Conservation (phyloP, 2,329 filamentous ascomycete species). For the Botrytis paeoniae region DNA sequence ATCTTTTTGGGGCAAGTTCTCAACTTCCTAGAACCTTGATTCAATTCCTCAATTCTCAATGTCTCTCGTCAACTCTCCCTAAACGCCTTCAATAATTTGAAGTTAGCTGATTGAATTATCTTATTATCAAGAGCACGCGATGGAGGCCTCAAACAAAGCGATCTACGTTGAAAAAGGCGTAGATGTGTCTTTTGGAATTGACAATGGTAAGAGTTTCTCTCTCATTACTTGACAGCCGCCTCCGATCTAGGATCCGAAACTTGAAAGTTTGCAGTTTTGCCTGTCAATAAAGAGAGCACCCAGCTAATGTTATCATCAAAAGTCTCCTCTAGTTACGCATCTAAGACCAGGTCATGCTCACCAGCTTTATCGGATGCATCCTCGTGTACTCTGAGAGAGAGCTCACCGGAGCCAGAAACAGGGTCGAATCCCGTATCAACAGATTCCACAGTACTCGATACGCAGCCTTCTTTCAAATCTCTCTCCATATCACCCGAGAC, state of each 20-base stretch:
- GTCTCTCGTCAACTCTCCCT: neutral
- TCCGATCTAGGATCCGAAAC: too few relatives aligned
- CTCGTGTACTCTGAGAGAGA: neutral
- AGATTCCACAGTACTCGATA: neutral
- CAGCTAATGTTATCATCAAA: neutral
- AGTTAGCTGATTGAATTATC: neutral
- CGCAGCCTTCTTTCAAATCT: neutral
- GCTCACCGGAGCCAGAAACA: neutral
- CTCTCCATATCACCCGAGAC: neutral
- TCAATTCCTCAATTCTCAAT: neutral
- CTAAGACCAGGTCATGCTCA: neutral
- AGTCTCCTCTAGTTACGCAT: neutral
- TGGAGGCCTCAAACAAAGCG: neutral
- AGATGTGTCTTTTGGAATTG: neutral
- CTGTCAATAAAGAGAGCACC: too few relatives aligned
- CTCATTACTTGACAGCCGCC: neutral
- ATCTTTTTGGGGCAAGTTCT: neutral
- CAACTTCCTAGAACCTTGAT: neutral
- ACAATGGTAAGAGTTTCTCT: neutral
- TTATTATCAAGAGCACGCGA: neutral
- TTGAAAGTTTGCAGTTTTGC: neutral
- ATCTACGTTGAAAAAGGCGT: neutral
- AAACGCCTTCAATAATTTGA: too few relatives aligned
- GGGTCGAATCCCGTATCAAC: neutral
- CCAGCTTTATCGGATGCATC: slow-evolving; percentile 1